phyloP scores from a whole-genome alignment of 2,329 filamentous ascomycete species.

The Amesomyces nigricolor region DNA sequence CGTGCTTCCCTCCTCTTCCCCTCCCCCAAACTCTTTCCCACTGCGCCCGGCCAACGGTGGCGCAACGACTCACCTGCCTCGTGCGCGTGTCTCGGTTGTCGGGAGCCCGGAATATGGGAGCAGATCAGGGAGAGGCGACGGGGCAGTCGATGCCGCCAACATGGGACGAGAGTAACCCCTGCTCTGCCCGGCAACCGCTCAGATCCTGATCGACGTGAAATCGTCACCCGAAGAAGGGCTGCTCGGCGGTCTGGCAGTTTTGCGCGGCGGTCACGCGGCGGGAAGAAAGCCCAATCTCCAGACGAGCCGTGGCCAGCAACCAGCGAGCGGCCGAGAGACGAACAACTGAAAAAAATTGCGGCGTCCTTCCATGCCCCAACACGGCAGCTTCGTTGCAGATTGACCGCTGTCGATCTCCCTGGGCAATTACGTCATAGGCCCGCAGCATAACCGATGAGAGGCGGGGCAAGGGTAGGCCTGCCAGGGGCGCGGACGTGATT shows the following conservation, averaged over 20 bases:
- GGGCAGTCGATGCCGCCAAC: not conserved
- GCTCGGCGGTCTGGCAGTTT: not conserved
- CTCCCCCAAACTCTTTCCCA: not conserved
- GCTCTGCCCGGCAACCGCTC: too few relatives aligned
- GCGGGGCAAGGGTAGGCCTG: not conserved
- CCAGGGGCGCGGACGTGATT: not conserved
- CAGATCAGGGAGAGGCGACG: not conserved
- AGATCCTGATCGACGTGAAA: too few relatives aligned
- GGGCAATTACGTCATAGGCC: conserved; percentile 20
- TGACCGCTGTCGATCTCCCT: conserved; percentile 7
- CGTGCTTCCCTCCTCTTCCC: not conserved
- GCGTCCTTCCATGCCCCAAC: conserved; percentile 10
- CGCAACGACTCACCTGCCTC: not conserved
- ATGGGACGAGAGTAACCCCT: too few relatives aligned
- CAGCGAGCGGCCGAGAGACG: not conserved
- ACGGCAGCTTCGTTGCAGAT: conserved; percentile 8
- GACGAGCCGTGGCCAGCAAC: too few relatives aligned
- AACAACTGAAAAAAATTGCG: not conserved
- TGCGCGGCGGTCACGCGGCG: not conserved
- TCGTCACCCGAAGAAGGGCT: too few relatives aligned
- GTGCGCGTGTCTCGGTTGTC: conserved; percentile 6
- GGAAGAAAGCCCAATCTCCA: not conserved
- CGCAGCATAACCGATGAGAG: conserved; percentile 13
- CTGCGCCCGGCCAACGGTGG: not conserved
- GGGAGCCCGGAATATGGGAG: not conserved